A percentile compares a stretch with the other conserved stretches of the same genome.
These are phyloP conservation scores for Thielaviopsis euricoi DNA, from an alignment of 2,329 filamentous ascomycete genomes.

Conservation along the genomic window DNA sequence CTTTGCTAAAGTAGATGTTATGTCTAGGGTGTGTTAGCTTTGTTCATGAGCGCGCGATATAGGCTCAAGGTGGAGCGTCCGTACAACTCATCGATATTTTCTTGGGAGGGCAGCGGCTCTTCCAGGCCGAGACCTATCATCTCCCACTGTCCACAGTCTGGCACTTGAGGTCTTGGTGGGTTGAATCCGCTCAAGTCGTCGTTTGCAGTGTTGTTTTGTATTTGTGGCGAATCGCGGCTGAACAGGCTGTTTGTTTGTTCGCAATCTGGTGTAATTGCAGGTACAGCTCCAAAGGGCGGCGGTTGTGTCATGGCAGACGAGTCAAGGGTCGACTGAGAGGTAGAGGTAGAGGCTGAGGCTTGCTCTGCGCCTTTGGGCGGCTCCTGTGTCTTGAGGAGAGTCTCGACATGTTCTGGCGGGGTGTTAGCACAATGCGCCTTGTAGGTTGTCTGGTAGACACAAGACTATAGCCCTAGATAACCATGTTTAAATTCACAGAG, in stretches of 20 bases:
- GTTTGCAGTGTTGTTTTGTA: slow-evolving; percentile 8
- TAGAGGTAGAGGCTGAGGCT: not conserved
- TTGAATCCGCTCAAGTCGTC: not conserved
- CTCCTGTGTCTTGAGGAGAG: slow-evolving; percentile 68
- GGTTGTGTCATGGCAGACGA: not conserved
- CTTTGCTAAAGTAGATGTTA: slow-evolving; percentile 76
- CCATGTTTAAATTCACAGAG: not conserved
- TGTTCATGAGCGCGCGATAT: not conserved
- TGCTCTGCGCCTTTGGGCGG: slow-evolving; percentile 15
- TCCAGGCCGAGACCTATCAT: slow-evolving; percentile 44
- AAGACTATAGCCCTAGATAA: not conserved
- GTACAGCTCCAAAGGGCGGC: not conserved
- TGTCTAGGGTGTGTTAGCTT: slow-evolving; percentile 32
- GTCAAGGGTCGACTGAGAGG: slow-evolving; percentile 4
- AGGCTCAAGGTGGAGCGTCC: slow-evolving; percentile 16
- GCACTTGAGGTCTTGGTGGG: not conserved
- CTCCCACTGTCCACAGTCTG: slow-evolving; percentile 42
- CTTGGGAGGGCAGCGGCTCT: slow-evolving; percentile 40
- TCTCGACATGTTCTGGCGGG: slow-evolving; percentile 75
- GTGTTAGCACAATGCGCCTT: not conserved
- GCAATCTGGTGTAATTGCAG: not conserved
- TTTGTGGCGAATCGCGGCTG: slow-evolving; percentile 35
- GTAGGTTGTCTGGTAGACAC: not conserved
- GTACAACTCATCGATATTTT: slow-evolving; percentile 66
- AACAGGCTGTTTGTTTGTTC: slow-evolving; percentile 21